Base-by-base conservation (phyloP, 306 rosid genomes). In the Prunus fruticosa region DNA sequence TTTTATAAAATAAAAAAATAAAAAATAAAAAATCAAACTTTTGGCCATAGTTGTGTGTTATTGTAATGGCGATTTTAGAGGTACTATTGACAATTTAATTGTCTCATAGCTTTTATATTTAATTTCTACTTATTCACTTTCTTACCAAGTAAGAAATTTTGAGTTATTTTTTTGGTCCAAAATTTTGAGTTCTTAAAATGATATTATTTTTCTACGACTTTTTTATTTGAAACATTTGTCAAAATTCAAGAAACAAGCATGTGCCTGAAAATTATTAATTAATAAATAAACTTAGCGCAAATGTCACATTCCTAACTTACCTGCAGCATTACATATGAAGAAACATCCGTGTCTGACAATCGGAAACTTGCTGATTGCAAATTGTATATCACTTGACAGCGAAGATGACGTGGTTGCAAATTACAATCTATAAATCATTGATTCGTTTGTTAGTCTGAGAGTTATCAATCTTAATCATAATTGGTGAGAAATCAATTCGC, bases 1-100 rank as follows among this genome's bases (percentile, higher is more conserved):
- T 38, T 38, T 6, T 0, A n/a, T 1, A 1, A 3, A 0, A 3
- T 3, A 0, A 30, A 34, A 32, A 32, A 5, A 32, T 3, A 0
- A 30, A 34, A 32, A 32, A 5, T 5, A 32, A 5, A 4, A 5
- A 32, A 1, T 34, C 8, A 6, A 34, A 6, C 8, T 34, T 34
- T 34, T 34, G 8, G 43, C 8, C 43, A 6, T 1, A 34, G 9
- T 34, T 34, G 43, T 34, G 41, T 34, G 43, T 34, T 6, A 6
- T 34, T 34, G 41, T 34, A 6, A 5, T 34, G 43, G 43, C 43
- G 8, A 6, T 34, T 34, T 34, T 34, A 34, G 2, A 34, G 43
- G 43, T 34, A 34, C 43, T 34, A 34, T 34, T 34, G 43, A 34
- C 8, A 34, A 6, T 34, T 34, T 34, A 34, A 34, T 34, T 34